These are phyloP conservation scores for Cardiospermum halicacabum DNA, from an alignment of 345 rosid genomes.

Conservation along the genomic window DNA sequence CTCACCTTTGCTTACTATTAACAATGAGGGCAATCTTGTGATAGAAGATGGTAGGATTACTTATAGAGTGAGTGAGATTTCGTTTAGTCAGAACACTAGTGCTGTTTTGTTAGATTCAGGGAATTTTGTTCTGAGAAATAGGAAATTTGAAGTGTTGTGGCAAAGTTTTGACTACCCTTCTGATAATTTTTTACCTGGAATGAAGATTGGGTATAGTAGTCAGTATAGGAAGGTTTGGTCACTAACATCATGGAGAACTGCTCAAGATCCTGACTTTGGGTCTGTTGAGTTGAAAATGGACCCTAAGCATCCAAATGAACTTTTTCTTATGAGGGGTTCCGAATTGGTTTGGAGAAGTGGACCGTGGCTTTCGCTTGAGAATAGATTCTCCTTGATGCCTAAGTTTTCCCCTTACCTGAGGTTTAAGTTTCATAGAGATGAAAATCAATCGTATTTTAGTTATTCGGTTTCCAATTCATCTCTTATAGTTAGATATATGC, in stretches of 20 bases:
- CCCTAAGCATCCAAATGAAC: not conserved
- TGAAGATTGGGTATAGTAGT: slow-evolving; percentile 39
- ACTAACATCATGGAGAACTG: slow-evolving; percentile 34
- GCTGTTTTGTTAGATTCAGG: slow-evolving; percentile 32
- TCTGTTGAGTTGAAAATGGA: slow-evolving; percentile 3
- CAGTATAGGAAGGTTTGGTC: not conserved
- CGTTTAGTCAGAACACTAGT: not conserved
- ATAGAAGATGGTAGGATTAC: not conserved
- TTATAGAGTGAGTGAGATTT: not conserved
- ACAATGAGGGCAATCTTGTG: not conserved
- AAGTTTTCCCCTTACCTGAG: not conserved
- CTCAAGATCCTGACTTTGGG: slow-evolving; percentile 29
- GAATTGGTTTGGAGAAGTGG: slow-evolving; percentile 7
- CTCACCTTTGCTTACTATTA: not conserved
- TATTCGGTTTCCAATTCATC: not conserved
- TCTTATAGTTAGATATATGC: not conserved
- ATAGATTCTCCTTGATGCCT: not conserved
- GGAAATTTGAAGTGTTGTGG: slow-evolving; percentile 21
- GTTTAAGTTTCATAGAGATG: not conserved
- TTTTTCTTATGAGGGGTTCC: not conserved
- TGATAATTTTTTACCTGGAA: slow-evolving; percentile 14
- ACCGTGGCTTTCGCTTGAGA: not conserved
- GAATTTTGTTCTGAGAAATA: slow-evolving; percentile 37
- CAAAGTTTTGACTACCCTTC: slow-evolving; percentile 38
- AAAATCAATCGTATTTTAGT: slow-evolving; percentile 4